Conservation (phyloP, 1,139 yeast genomes). For the Sugiyamaella castrensis region DNA sequence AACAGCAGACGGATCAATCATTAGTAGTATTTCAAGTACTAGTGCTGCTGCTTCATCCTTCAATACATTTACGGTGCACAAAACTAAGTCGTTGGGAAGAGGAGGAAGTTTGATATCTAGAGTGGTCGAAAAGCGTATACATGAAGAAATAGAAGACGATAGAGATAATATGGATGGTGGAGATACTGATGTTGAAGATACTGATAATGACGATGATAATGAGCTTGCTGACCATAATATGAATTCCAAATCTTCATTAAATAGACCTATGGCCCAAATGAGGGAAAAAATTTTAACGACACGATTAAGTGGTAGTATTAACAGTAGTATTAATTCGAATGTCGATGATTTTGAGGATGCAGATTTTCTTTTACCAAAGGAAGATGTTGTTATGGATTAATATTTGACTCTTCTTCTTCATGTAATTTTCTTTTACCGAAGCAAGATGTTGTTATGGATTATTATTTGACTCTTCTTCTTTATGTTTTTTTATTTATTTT, state of each 20-base stretch:
- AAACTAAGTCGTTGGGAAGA: background rate
- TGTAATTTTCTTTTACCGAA: slow-evolving; percentile 15
- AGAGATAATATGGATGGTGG: slow-evolving; percentile 26
- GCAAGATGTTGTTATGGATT: background rate
- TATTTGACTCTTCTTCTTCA: too few relatives aligned
- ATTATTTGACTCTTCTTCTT: too few relatives aligned
- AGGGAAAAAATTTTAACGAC: background rate
- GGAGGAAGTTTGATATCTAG: background rate
- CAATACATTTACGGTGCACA: too few relatives aligned
- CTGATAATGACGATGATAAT: background rate
- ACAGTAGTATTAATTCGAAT: slow-evolving; percentile 1
- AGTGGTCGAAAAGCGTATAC: slow-evolving; percentile 15
- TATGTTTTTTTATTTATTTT: too few relatives aligned
- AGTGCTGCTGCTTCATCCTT: slow-evolving; percentile 12
- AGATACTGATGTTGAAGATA: slow-evolving; percentile 29
- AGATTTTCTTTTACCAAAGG: slow-evolving; percentile 18
- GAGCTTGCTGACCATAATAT: background rate
- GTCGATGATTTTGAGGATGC: slow-evolving; percentile 22
- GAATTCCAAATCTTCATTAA: background rate
- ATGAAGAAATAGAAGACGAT: slow-evolving; percentile 30
- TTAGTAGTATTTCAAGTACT: slow-evolving; percentile 20
- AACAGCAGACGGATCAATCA: slow-evolving; percentile 17
- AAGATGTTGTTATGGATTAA: background rate
- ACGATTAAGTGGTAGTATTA: background rate
- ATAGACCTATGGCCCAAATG: slow-evolving; percentile 6